Percentiles rank a stretch among this genome's conserved stretches.
These are phyloP conservation scores for Colletotrichum phormii DNA, from an alignment of 2,329 filamentous ascomycete species.

Conservation along the genomic window DNA sequence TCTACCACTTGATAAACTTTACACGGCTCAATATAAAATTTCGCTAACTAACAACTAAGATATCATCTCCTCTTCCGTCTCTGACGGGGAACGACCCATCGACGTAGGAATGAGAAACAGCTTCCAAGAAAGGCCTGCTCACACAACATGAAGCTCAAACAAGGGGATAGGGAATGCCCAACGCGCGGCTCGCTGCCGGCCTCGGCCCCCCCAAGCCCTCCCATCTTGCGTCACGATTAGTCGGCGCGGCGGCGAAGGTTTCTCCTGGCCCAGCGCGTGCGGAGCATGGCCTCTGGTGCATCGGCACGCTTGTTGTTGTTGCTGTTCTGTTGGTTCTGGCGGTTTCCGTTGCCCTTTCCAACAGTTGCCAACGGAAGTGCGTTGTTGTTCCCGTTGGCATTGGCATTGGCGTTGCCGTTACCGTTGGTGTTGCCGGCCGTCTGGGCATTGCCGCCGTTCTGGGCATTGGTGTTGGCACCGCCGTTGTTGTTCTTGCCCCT, in stretches of 20 bases:
- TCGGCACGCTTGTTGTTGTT: conserved; percentile 21
- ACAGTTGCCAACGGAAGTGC: neutral
- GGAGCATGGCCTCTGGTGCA: neutral
- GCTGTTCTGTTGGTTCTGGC: conserved; percentile 17
- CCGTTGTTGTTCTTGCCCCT: neutral
- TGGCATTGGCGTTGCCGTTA: neutral
- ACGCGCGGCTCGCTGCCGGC: neutral
- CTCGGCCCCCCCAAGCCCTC: neutral
- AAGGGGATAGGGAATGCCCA: neutral
- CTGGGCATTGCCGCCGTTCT: neutral
- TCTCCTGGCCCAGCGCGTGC: conserved; percentile 10
- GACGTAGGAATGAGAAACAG: neutral
- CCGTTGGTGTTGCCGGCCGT: neutral
- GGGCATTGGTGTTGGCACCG: neutral
- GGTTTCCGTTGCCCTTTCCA: conserved; percentile 1
- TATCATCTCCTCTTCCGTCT: neutral
- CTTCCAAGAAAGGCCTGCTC: neutral
- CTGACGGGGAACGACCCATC: neutral
- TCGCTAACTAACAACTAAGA: conserved; percentile 14
- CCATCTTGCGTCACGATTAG: neutral
- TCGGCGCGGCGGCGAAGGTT: neutral
- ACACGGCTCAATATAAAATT: neutral
- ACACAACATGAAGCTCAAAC: neutral
- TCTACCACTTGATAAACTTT: neutral
- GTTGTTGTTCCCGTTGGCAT: neutral